Evolutionary conservation across 2,329 filamentous ascomycete genomes (phyloP).

Genomic region (Trichoderma atroviride): DNA sequence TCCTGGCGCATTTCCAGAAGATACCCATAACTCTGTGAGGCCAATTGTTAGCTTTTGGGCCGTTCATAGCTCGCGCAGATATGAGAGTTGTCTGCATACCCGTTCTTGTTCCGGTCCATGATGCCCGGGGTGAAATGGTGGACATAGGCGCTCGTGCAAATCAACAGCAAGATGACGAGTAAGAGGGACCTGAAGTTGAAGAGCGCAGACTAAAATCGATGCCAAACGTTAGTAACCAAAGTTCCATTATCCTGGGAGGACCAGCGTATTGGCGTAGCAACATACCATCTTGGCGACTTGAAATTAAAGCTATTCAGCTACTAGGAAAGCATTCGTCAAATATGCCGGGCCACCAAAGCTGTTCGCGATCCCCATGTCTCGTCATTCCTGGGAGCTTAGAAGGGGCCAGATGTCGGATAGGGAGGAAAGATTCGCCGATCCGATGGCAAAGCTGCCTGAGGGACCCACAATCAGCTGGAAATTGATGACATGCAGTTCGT

Average conservation of each 20-base stretch:
- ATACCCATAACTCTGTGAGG: slow-evolving; percentile 71
- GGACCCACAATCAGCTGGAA: slow-evolving; percentile 15
- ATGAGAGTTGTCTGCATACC: slow-evolving; percentile 54
- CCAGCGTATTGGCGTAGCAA: not conserved
- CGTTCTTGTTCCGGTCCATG: slow-evolving; percentile 90
- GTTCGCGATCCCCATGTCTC: slow-evolving; percentile 22
- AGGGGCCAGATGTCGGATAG: slow-evolving; percentile 32
- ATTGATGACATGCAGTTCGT: slow-evolving; percentile 9
- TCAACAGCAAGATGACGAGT: slow-evolving; percentile 88
- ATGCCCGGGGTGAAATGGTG: slow-evolving; percentile 87
- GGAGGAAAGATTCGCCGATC: slow-evolving; percentile 45
- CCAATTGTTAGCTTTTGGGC: slow-evolving; percentile 1
- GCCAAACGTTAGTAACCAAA: not conserved
- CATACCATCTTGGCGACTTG: slow-evolving; percentile 35
- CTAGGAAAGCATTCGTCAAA: not conserved
- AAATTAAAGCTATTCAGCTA: not conserved
- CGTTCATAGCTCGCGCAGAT: not conserved
- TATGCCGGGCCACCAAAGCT: not conserved
- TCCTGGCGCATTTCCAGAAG: slow-evolving; percentile 93
- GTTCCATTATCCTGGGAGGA: not conserved
- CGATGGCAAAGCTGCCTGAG: not conserved
- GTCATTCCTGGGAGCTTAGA: slow-evolving; percentile 14
- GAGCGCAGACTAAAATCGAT: slow-evolving; percentile 72
- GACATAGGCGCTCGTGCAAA: slow-evolving; percentile 93
- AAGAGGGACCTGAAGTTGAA: slow-evolving; percentile 99